Evolutionary conservation across 805 yeast species (phyloP), one percentile per base, ranked within the genome.

Genomic region (Metschnikowia cerradonensis): DNA sequence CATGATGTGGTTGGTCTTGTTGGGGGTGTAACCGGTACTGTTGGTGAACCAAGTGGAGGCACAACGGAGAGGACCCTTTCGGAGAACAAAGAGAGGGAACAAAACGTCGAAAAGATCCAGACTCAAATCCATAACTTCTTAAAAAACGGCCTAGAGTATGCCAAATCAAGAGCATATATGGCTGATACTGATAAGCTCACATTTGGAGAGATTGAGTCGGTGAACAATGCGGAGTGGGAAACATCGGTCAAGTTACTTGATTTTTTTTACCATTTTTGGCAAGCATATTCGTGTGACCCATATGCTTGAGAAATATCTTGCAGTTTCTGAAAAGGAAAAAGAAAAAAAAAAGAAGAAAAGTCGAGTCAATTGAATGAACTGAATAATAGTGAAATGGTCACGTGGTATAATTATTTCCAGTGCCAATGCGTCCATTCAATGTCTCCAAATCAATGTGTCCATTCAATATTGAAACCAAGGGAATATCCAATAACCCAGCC

Each of bases 31-130:
- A 94, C 99, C 0, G 97, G 97, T 7, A 79, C 80, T 11, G 96
- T 94, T 1, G 99, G 99, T 6, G 99, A 94, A 66, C 99, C 99
- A 6, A 88, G 96, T 48, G 99, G 98, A 0, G 76, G 97, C 58
- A 71, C 78, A 0, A 81, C 91, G 0, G 97, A 90, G 62, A 76
- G 99, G 50, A 66, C 70, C 10, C 72, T 68, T 13, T 77, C 91
- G 74, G 82, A 73, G n/a, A 73, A 71, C 3, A 63, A 70, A 2
- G 76, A 72, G 6, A 71, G 92, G 48, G 57, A 70, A 34, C 66
- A 66, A 8, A 94, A 94, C 63, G 82, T 88, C 6, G 56, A 58
- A 0, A 68, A 71, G 17, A 89, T 92, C 43, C 74, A 81, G 40
- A 37, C 41, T 1, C 99, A 92, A 64, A 74, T 92, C 71, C 57